phyloP scores from a whole-genome alignment of 2,329 filamentous ascomycete species.

The Berkeleyomyces rouxiae region DNA sequence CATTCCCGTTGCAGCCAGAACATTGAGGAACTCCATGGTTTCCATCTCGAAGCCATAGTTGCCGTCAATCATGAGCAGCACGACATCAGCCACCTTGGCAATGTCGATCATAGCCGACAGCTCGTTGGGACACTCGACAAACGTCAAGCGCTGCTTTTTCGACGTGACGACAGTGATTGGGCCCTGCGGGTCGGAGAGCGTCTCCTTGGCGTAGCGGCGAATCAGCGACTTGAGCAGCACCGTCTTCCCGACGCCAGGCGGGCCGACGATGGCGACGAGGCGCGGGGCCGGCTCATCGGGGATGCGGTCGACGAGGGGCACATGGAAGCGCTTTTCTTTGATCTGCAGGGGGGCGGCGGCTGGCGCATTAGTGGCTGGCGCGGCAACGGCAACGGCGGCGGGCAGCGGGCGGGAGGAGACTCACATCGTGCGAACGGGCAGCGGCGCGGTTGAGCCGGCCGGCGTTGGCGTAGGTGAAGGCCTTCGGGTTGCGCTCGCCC shows the following conservation, averaged over 20 bases:
- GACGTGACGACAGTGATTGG: conserved; percentile 93
- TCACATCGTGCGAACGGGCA: conserved; percentile 53
- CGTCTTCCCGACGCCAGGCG: conserved; percentile 88
- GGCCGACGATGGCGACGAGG: conserved; percentile 85
- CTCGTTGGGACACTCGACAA: conserved; percentile 93
- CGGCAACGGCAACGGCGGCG: not conserved
- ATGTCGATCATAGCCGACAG: conserved; percentile 94
- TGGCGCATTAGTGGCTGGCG: conserved; percentile 16
- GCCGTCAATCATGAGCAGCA: conserved; percentile 94
- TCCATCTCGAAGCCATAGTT: conserved; percentile 99
- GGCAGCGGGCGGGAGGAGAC: conserved; percentile 12
- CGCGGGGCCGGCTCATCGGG: conserved; percentile 90
- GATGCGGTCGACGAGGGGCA: conserved; percentile 86
- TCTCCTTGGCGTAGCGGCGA: conserved; percentile 89
- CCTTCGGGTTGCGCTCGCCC: conserved; percentile 70
- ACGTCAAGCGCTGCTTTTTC: conserved; percentile 86
- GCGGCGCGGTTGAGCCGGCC: conserved; percentile 64
- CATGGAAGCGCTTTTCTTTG: conserved; percentile 90
- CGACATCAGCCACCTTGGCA: conserved; percentile 92
- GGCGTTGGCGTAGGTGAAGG: conserved; percentile 70
- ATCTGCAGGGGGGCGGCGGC: conserved; percentile 34
- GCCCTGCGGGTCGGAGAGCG: conserved; percentile 72
- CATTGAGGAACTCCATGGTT: conserved; percentile 97
- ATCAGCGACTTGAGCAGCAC: conserved; percentile 90
- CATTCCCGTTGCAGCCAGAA: conserved; percentile 89